A percentile compares a stretch with the other conserved stretches of the same genome.
These are phyloP conservation scores for Psilocybe tampanensis DNA, from an alignment of 768 basidiomycete genomes.

Conservation along the genomic window DNA sequence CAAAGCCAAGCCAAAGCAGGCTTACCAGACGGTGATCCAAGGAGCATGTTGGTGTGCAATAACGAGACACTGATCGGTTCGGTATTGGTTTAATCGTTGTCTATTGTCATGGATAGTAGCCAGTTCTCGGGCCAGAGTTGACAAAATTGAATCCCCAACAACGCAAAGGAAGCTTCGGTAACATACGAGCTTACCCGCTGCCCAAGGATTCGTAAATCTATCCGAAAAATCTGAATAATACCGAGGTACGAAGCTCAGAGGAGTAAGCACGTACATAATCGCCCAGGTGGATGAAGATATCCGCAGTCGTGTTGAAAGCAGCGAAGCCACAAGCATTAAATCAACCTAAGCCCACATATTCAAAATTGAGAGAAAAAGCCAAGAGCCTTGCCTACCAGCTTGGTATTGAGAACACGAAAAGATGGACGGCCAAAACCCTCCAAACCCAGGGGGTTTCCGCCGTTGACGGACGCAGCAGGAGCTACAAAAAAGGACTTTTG, in stretches of 20 bases:
- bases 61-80: constrained; percentile 51
- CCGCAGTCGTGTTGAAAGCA: constrained; percentile 51
- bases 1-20: too few relatives aligned
- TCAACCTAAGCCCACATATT: constrained; percentile 37
- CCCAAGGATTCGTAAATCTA: constrained; percentile 54
- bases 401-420: constrained; percentile 63
- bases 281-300: constrained; percentile 59
- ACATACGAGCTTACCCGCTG: constrained; percentile 24
- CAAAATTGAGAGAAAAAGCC: background rate
- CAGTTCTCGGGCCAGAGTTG: constrained; percentile 53
- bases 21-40: constrained; percentile 58
- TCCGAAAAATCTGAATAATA: background rate
- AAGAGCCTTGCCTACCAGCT: constrained; percentile 33
- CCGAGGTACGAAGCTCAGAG: background rate
- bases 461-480: constrained; percentile 47
- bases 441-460: constrained; percentile 53
- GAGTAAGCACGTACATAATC: constrained; percentile 48
- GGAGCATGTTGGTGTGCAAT: constrained; percentile 50
- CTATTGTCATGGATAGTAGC: constrained; percentile 60
- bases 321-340: constrained; percentile 66
- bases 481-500: constrained; percentile 28
- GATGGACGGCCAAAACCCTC: too few relatives aligned
- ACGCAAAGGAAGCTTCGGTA: background rate
- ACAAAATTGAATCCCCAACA: background rate
- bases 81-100: constrained; percentile 51